Conservation (phyloP, 805 yeast genomes). For the Kodamaea sagamina region DNA sequence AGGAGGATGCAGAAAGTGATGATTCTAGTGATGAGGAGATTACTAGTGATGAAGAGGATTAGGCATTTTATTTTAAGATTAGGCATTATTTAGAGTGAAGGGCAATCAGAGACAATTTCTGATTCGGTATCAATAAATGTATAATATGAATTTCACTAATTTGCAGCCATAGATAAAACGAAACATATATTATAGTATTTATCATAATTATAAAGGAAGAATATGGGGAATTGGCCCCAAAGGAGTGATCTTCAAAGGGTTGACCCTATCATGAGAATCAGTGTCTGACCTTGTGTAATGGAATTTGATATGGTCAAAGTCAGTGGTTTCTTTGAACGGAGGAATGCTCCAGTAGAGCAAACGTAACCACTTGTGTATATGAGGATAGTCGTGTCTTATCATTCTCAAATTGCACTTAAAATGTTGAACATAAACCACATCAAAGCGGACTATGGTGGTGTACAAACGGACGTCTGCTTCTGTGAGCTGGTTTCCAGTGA, state of each 20-base stretch:
- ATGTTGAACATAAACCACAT: slow-evolving; percentile 91
- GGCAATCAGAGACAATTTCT: background rate
- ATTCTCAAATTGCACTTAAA: slow-evolving; percentile 88
- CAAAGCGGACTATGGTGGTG: slow-evolving; percentile 88
- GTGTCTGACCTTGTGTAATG: slow-evolving; percentile 77
- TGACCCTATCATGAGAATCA: slow-evolving; percentile 62
- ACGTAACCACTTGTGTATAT: slow-evolving; percentile 75
- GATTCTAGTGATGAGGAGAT: slow-evolving; percentile 24
- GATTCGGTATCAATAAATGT: background rate
- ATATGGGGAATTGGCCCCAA: slow-evolving; percentile 85
- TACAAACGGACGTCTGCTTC: slow-evolving; percentile 89
- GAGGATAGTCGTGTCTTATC: slow-evolving; percentile 79
- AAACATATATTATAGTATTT: slow-evolving; percentile 1
- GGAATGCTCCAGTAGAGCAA: slow-evolving; percentile 78
- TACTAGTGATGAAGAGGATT: slow-evolving; percentile 26
- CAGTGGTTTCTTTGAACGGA: slow-evolving; percentile 75
- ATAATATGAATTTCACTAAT: background rate
- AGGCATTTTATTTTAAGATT: no score
- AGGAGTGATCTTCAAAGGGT: slow-evolving; percentile 83
- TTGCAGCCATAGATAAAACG: background rate
- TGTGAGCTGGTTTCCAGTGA: slow-evolving; percentile 69
- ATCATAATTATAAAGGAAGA: background rate
- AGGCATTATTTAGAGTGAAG: background rate
- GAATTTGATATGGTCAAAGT: slow-evolving; percentile 85
- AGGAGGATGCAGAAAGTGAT: slow-evolving; percentile 29